Conservation (phyloP, 2,329 filamentous ascomycete genomes). For the Parasarocladium wereldwijsianum region DNA sequence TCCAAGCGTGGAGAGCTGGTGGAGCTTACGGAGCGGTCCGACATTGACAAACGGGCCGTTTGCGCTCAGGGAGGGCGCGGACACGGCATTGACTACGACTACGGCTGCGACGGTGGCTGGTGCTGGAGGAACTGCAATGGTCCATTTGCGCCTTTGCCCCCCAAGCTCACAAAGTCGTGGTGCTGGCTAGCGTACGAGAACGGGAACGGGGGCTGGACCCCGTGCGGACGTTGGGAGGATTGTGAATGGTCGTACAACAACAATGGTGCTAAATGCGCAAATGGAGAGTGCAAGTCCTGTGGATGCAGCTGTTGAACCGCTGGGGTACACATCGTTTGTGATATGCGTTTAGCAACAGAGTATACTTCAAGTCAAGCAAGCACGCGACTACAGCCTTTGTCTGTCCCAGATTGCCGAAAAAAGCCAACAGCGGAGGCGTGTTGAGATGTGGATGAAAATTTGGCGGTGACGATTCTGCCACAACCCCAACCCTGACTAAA, state of each 20-base stretch:
- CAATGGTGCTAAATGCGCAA: not conserved
- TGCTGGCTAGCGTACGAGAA: conserved; percentile 2
- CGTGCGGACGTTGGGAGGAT: conserved; percentile 3
- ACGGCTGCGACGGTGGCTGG: conserved; percentile 1
- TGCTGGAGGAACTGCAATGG: conserved; percentile 4
- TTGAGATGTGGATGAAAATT: conserved; percentile 19
- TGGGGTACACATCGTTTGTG: no score
- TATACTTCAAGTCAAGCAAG: no score
- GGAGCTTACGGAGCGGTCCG: not conserved
- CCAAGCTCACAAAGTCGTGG: not conserved
- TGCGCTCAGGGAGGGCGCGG: conserved; percentile 1
- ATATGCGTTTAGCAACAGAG: no score
- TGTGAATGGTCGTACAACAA: conserved; percentile 3
- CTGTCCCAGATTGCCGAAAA: conserved; percentile 14
- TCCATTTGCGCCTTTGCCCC: not conserved
- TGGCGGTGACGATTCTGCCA: conserved; percentile 23
- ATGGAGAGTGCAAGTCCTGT: not conserved
- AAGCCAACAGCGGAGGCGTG: conserved; percentile 9
- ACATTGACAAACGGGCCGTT: not conserved
- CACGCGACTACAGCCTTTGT: no score
- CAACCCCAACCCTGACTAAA: no score
- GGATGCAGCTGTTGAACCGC: not conserved
- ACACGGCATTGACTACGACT: not conserved
- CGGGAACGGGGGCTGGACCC: conserved; percentile 2
- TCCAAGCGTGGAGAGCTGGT: no score